Percentiles rank a stretch among this genome's conserved stretches.
Evolutionary conservation across 495 filamentous ascomycete genomes (phyloP).

Genomic region (Lentithecium fluviatile): DNA sequence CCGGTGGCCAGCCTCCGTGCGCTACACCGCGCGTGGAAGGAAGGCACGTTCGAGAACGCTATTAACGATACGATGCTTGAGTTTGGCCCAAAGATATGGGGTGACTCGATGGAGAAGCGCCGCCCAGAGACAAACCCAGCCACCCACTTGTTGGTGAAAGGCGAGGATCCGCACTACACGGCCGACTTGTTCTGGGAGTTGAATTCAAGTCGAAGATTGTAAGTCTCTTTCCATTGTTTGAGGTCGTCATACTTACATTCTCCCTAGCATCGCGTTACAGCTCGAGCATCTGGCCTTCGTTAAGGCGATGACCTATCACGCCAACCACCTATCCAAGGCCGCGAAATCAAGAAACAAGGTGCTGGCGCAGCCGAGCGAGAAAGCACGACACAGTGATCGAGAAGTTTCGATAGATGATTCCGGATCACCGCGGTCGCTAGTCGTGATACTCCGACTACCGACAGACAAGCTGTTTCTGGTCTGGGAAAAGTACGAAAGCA

Average conservation of each 20-base stretch:
- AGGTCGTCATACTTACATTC: background rate
- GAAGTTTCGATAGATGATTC: too few relatives aligned
- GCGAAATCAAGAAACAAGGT: too few relatives aligned
- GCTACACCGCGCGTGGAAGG: background rate
- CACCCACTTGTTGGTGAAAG: background rate
- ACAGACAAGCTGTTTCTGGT: too few relatives aligned
- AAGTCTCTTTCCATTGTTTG: background rate
- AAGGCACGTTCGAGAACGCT: background rate
- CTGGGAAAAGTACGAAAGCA: too few relatives aligned
- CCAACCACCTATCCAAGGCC: too few relatives aligned
- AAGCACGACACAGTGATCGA: too few relatives aligned
- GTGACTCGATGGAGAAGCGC: background rate
- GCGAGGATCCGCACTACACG: background rate
- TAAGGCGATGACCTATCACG: background rate
- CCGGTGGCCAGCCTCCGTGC: background rate
- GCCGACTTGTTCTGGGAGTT: background rate
- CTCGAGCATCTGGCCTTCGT: slow-evolving; percentile 1
- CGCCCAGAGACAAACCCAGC: background rate
- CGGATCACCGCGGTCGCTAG: too few relatives aligned
- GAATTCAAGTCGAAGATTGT: background rate
- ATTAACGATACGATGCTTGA: background rate
- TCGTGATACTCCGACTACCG: too few relatives aligned
- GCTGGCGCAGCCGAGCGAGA: too few relatives aligned
- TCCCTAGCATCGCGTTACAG: background rate
- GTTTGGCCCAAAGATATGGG: background rate